phyloP scores from a whole-genome alignment of 2,329 filamentous ascomycete species.

The Aureobasidium sp. region DNA sequence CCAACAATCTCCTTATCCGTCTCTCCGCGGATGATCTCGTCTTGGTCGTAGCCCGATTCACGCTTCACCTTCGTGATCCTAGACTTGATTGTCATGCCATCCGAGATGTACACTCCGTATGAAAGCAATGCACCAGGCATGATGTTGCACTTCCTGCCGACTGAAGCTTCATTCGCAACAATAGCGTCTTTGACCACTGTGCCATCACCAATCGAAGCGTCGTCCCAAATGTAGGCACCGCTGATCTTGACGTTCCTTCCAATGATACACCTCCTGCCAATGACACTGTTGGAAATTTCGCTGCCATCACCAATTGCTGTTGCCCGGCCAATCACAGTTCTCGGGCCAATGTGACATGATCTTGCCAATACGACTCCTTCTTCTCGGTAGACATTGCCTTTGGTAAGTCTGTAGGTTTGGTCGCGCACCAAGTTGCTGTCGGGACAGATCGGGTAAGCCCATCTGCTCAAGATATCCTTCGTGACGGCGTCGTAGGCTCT shows the following conservation, averaged over 20 bases:
- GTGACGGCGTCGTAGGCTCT: slow-evolving; percentile 85
- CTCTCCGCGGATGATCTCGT: slow-evolving; percentile 24
- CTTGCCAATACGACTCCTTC: slow-evolving; percentile 65
- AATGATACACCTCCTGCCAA: slow-evolving; percentile 79
- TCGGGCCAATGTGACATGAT: slow-evolving; percentile 59
- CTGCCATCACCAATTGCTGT: slow-evolving; percentile 67
- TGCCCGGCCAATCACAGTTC: slow-evolving; percentile 66
- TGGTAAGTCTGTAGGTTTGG: slow-evolving; percentile 65
- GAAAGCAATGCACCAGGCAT: slow-evolving; percentile 70
- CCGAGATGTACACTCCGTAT: slow-evolving; percentile 63
- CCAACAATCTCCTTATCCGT: slow-evolving; percentile 50
- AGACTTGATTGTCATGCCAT: slow-evolving; percentile 43
- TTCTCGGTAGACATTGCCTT: slow-evolving; percentile 68
- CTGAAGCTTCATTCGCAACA: slow-evolving; percentile 60
- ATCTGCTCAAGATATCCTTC: slow-evolving; percentile 75
- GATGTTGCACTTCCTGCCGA: slow-evolving; percentile 65
- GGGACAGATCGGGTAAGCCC: slow-evolving; percentile 82
- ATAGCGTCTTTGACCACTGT: slow-evolving; percentile 63
- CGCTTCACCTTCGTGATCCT: slow-evolving; percentile 40
- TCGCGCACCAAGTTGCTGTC: slow-evolving; percentile 76
- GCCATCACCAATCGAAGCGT: slow-evolving; percentile 67
- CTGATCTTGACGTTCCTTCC: slow-evolving; percentile 74
- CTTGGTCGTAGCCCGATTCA: slow-evolving; percentile 35
- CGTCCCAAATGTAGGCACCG: slow-evolving; percentile 82
- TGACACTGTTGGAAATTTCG: slow-evolving; percentile 63